Evolutionary conservation across 352 stramenopile genomes (phyloP).

Genomic region (Pythium guiyangense): DNA sequence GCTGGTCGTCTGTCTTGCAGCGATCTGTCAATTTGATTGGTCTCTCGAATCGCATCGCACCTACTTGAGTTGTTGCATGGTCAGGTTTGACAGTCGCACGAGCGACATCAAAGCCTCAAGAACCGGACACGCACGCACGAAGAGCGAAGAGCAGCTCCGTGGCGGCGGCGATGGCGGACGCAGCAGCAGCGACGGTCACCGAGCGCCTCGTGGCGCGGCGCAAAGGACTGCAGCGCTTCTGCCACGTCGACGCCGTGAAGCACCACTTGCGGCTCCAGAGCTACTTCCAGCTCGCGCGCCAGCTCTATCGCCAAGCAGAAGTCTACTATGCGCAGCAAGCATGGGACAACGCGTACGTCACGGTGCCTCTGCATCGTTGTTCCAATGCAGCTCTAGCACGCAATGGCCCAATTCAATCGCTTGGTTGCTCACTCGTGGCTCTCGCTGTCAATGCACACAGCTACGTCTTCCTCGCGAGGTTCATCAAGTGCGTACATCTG

Average conservation of each 20-base stretch:
- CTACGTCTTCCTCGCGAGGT: slow-evolving; percentile 79
- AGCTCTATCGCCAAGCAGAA: slow-evolving; percentile 75
- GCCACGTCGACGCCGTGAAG: slow-evolving; percentile 56
- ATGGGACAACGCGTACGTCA: slow-evolving; percentile 72
- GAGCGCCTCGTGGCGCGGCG: slow-evolving; percentile 60
- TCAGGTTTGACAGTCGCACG: too few relatives aligned
- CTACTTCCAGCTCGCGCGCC: slow-evolving; percentile 69
- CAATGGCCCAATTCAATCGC: too few relatives aligned
- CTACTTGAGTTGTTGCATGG: neutral
- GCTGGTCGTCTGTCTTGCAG: slow-evolving; percentile 4
- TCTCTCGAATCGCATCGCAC: neutral
- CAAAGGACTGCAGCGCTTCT: slow-evolving; percentile 52
- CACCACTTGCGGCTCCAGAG: slow-evolving; percentile 55
- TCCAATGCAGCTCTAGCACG: too few relatives aligned
- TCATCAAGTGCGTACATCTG: slow-evolving; percentile 61
- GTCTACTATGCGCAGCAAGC: slow-evolving; percentile 51
- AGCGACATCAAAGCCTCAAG: neutral
- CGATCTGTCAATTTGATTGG: neutral
- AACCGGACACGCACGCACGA: too few relatives aligned
- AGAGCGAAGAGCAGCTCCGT: neutral
- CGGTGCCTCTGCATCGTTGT: too few relatives aligned
- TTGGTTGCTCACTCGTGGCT: too few relatives aligned
- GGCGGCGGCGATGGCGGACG: neutral
- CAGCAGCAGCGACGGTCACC: slow-evolving; percentile 25
- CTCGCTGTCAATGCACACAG: slow-evolving; percentile 20